Evolutionary conservation across 306 rosid genomes (phyloP).

Genomic region (Vicia sativa): DNA sequence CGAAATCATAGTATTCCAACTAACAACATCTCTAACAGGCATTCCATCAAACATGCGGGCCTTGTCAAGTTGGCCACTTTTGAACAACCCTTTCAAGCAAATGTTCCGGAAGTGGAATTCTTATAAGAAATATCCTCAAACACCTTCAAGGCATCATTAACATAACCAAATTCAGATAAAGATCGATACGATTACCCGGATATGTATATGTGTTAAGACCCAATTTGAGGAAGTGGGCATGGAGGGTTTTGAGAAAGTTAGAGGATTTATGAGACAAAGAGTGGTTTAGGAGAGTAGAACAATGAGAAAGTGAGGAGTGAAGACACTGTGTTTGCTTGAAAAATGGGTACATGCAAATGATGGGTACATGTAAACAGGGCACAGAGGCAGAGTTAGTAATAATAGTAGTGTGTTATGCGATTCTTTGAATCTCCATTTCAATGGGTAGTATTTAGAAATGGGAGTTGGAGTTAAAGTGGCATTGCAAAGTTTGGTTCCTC

Average conservation of each 20-base stretch:
- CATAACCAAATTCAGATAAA: slow-evolving; percentile 52
- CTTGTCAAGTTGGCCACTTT: slow-evolving; percentile 47
- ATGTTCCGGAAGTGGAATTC: slow-evolving; percentile 74
- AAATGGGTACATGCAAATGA: slow-evolving; percentile 64
- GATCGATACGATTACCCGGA: slow-evolving; percentile 71
- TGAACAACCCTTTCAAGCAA: slow-evolving; percentile 57
- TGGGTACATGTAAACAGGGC: background rate
- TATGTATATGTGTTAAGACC: slow-evolving; percentile 65
- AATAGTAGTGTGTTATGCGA: background rate
- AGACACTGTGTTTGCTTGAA: slow-evolving; percentile 51
- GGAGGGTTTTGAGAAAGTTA: slow-evolving; percentile 45
- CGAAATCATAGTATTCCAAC: slow-evolving; percentile 81
- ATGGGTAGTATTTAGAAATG: too few species aligned
- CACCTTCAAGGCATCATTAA: slow-evolving; percentile 54
- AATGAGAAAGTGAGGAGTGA: slow-evolving; percentile 49
- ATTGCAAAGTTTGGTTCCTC: too few species aligned
- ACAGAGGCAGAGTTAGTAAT: background rate
- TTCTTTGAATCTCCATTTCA: background rate
- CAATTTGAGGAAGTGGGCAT: slow-evolving; percentile 69
- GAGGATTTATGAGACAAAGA: slow-evolving; percentile 51
- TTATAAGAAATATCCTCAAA: slow-evolving; percentile 59
- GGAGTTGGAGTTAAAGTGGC: too few species aligned
- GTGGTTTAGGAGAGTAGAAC: slow-evolving; percentile 52
- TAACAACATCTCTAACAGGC: slow-evolving; percentile 72
- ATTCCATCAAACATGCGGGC: slow-evolving; percentile 72